These are phyloP conservation scores for Coniochaeta sp. DNA, from an alignment of 2,329 filamentous ascomycete species.

Conservation along the genomic window DNA sequence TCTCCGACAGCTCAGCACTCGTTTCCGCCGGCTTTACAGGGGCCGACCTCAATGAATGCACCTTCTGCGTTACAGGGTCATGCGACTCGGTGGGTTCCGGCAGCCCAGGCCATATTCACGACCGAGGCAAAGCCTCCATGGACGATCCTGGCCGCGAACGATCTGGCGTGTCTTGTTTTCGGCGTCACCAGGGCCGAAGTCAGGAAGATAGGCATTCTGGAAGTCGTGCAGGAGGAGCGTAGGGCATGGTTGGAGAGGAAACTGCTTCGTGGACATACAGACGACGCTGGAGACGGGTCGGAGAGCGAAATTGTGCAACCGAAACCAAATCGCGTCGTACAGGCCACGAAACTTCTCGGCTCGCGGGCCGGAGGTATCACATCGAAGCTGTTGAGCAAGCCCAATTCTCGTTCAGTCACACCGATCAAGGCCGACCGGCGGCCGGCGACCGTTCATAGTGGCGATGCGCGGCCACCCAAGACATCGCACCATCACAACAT, in stretches of 20 bases:
- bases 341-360: constrained; percentile 54
- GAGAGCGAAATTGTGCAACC: constrained; percentile 30
- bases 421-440: constrained; percentile 50
- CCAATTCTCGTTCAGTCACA: constrained; percentile 50
- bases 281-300: constrained; percentile 31
- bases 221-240: constrained; percentile 86
- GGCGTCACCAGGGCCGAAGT: constrained; percentile 97
- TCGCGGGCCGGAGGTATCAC: constrained; percentile 71
- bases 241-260: constrained; percentile 86
- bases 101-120: constrained; percentile 93
- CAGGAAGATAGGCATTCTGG: constrained; percentile 86
- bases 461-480: constrained; percentile 48
- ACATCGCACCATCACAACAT: constrained; percentile 53
- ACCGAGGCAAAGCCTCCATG: constrained; percentile 87
- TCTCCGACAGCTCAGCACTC: constrained; percentile 33
- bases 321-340: constrained; percentile 27
- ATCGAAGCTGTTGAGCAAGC: constrained; percentile 80
- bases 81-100: constrained; percentile 81
- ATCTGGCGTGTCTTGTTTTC: constrained; percentile 94
- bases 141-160: constrained; percentile 95
- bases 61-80: constrained; percentile 71
- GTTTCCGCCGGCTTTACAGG: constrained; percentile 30
- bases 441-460: constrained; percentile 57
- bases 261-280: constrained; percentile 57
- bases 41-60: constrained; percentile 33